Evolutionary conservation across 257 asterid genomes (phyloP).

Genomic region (Solanum okadae): DNA sequence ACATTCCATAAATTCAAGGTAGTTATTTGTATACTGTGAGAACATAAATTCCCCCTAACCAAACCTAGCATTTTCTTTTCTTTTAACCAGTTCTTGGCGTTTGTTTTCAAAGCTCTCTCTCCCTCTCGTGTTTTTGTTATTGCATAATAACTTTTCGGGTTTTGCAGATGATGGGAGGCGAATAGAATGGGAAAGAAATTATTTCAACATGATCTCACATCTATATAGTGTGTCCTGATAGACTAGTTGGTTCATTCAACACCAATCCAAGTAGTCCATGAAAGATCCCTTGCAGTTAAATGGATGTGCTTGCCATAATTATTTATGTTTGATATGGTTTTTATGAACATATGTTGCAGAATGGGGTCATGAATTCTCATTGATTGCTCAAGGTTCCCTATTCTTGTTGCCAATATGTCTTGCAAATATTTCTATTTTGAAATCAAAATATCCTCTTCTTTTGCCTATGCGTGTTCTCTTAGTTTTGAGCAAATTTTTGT

Average conservation of each 20-base stretch:
- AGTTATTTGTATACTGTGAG: background rate
- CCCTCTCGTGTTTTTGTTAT: background rate
- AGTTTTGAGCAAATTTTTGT: background rate
- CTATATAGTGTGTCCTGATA: background rate
- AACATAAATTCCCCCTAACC: background rate
- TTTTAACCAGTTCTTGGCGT: background rate
- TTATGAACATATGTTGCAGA: background rate
- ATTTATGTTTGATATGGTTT: background rate
- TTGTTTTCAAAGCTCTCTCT: background rate
- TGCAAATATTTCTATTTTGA: background rate
- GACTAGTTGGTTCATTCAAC: background rate
- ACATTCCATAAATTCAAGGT: background rate
- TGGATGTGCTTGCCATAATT: background rate
- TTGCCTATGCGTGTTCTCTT: background rate
- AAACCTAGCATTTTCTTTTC: background rate
- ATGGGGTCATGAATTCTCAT: background rate
- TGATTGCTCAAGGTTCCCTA: background rate
- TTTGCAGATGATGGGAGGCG: constrained; percentile 80
- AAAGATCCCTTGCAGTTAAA: background rate
- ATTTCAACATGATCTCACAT: background rate
- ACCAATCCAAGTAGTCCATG: background rate
- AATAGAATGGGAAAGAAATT: constrained; percentile 11
- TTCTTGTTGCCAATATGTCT: background rate
- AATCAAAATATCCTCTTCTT: background rate
- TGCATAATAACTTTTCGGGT: background rate